A percentile compares a stretch with the other conserved stretches of the same genome.
Conservation (phyloP, 139 green algal genomes). For the Astrephomene gubernaculifera region DNA sequence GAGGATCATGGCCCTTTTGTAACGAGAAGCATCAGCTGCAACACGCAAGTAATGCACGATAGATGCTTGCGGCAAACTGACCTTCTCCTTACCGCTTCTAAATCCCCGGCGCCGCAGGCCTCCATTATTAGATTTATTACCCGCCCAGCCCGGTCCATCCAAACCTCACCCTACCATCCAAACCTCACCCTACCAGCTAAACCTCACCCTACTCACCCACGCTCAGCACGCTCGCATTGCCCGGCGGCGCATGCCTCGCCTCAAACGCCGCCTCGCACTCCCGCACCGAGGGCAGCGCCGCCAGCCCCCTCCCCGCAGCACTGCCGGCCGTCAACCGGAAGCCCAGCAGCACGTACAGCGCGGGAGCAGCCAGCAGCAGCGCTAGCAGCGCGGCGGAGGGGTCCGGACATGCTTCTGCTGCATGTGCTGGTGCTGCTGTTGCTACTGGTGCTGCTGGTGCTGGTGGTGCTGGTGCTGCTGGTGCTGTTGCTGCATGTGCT, state of each 20-base stretch:
- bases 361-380: background rate
- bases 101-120: too few species aligned
- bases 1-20: too few species aligned
- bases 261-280: constrained; percentile 27
- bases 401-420: background rate
- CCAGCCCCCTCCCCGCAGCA: background rate
- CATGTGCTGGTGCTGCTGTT: background rate
- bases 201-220: constrained; percentile 3
- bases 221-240: constrained; percentile 11
- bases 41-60: background rate
- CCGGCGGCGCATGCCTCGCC: background rate
- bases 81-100: too few species aligned
- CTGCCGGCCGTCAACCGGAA: constrained; percentile 27
- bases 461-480: background rate
- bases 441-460: background rate
- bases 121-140: background rate
- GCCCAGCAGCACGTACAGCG: constrained; percentile 30
- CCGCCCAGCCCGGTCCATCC: background rate
- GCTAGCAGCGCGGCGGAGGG: background rate
- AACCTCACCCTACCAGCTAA: background rate
- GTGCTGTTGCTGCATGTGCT: background rate
- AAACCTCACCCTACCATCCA: background rate
- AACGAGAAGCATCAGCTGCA: background rate
- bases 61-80: background rate
- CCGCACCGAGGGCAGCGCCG: background rate